phyloP scores from a whole-genome alignment of 208 protist species.

The Strigomonas culicis region DNA sequence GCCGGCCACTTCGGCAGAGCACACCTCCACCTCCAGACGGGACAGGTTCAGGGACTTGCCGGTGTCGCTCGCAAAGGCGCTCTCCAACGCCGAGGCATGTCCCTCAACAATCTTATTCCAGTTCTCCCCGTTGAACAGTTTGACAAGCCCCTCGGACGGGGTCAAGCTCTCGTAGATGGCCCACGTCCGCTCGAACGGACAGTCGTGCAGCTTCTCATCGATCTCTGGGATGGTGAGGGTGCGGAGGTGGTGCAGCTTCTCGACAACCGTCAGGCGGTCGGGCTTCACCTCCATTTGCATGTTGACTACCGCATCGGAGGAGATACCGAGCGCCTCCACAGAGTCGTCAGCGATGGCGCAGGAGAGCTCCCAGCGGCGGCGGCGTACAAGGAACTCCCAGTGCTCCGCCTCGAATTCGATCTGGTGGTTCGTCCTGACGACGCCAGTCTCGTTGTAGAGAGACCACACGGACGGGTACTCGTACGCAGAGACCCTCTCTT shows the following conservation, averaged over 20 bases:
- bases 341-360: conserved; percentile 37
- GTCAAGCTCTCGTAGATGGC: conserved; percentile 35
- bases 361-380: conserved; percentile 29
- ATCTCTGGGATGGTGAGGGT: conserved; percentile 26
- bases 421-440: conserved; percentile 26
- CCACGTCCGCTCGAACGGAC: conserved; percentile 38
- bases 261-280: conserved; percentile 16
- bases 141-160: conserved; percentile 13
- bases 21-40: conserved; percentile 11
- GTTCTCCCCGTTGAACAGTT: neutral
- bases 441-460: conserved; percentile 7
- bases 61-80: neutral
- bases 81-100: neutral
- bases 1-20: conserved; percentile 3
- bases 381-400: conserved; percentile 45
- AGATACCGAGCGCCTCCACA: conserved; percentile 25
- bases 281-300: conserved; percentile 18
- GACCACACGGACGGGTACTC: conserved; percentile 17
- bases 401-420: conserved; percentile 37
- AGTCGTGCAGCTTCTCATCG: conserved; percentile 26
- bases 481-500: conserved; percentile 11
- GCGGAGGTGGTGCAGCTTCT: conserved; percentile 27
- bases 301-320: conserved; percentile 19
- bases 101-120: conserved; percentile 3
- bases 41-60: conserved; percentile 6